A percentile compares a stretch with the other conserved stretches of the same genome.
phyloP scores from a whole-genome alignment of 345 rosid genomes.

The Gynandropsis gynandra region DNA sequence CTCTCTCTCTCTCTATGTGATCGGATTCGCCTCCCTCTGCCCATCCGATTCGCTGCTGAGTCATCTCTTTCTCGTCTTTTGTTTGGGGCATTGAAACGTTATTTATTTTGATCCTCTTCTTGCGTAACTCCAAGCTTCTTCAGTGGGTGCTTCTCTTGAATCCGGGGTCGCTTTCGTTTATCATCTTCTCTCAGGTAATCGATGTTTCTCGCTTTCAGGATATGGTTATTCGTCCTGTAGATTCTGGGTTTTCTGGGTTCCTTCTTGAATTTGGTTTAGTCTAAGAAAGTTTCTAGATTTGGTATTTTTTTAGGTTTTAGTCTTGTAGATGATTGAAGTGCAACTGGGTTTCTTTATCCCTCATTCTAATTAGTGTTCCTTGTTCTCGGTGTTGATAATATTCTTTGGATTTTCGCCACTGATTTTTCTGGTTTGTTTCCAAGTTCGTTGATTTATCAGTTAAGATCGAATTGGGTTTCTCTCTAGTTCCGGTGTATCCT shows the following conservation, averaged over 20 bases:
- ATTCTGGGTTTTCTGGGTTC: slow-evolving; percentile 11
- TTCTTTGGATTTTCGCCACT: too few species aligned
- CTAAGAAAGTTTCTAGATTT: slow-evolving; percentile 13
- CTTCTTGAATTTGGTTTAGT: not conserved
- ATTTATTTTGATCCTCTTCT: slow-evolving; percentile 15
- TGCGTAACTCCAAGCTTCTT: slow-evolving; percentile 9
- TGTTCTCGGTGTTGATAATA: not conserved
- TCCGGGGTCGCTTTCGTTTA: slow-evolving; percentile 7
- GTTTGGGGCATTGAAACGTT: slow-evolving; percentile 8
- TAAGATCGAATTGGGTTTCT: too few species aligned
- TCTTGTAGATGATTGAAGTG: not conserved
- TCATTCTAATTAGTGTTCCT: slow-evolving; percentile 12
- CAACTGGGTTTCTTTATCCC: slow-evolving; percentile 11
- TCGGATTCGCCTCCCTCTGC: slow-evolving; percentile 26
- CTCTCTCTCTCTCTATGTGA: slow-evolving; percentile 19
- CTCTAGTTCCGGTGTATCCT: not conserved
- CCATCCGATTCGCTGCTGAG: slow-evolving; percentile 31
- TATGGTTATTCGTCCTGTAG: not conserved
- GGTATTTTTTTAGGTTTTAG: slow-evolving; percentile 7
- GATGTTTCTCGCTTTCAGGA: slow-evolving; percentile 2
- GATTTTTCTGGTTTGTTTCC: not conserved
- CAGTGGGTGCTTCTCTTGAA: not conserved
- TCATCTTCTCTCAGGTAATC: slow-evolving; percentile 11
- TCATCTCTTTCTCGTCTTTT: slow-evolving; percentile 15
- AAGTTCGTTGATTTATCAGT: slow-evolving; percentile 1